Percentiles rank a stretch among this genome's conserved stretches.
Conservation (phyloP, 1,139 yeast genomes). For the Candida dubliniensis region DNA sequence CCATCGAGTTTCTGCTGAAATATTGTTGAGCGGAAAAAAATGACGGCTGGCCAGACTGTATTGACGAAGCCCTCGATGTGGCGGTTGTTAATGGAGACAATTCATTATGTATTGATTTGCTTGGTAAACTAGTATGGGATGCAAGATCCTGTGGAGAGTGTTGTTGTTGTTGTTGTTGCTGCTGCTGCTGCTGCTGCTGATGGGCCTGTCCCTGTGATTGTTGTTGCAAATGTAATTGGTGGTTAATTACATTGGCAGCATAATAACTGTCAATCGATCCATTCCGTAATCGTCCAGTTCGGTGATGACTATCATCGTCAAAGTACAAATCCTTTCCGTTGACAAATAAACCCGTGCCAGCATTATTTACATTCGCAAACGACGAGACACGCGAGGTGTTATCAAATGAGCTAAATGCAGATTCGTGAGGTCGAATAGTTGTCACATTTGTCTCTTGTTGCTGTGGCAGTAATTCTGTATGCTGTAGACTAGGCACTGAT, state of each 20-base stretch:
- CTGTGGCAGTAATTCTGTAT: slow-evolving; percentile 4
- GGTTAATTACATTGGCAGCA: slow-evolving; percentile 16
- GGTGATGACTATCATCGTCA: slow-evolving; percentile 14
- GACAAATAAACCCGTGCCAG: slow-evolving; percentile 5
- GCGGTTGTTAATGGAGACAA: slow-evolving; percentile 48
- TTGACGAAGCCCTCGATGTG: slow-evolving; percentile 45
- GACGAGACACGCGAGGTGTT: slow-evolving; percentile 15
- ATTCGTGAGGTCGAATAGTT: slow-evolving; percentile 9
- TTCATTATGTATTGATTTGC: slow-evolving; percentile 22
- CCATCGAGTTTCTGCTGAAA: slow-evolving; percentile 39
- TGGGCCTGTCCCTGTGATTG: slow-evolving; percentile 5
- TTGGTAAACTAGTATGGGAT: slow-evolving; percentile 6
- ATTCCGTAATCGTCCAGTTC: slow-evolving; percentile 16
- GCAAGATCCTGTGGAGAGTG: slow-evolving; percentile 8
- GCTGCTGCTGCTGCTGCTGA: slow-evolving; percentile 7
- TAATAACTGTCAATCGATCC: slow-evolving; percentile 20
- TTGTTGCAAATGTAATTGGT: slow-evolving; percentile 11
- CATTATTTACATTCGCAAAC: slow-evolving; percentile 10
- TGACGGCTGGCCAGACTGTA: slow-evolving; percentile 47
- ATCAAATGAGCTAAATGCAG: slow-evolving; percentile 13
- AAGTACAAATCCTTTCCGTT: slow-evolving; percentile 12
- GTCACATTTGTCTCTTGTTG: slow-evolving; percentile 5
- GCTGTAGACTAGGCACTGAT: slow-evolving; percentile 10
- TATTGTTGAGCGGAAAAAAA: slow-evolving; percentile 49
- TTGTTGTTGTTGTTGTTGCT: slow-evolving; percentile 1